Evolutionary conservation across 2,329 filamentous ascomycete species (phyloP), one percentile per base, ranked within the genome.

Genomic region (Endoconidiophora polonica): DNA sequence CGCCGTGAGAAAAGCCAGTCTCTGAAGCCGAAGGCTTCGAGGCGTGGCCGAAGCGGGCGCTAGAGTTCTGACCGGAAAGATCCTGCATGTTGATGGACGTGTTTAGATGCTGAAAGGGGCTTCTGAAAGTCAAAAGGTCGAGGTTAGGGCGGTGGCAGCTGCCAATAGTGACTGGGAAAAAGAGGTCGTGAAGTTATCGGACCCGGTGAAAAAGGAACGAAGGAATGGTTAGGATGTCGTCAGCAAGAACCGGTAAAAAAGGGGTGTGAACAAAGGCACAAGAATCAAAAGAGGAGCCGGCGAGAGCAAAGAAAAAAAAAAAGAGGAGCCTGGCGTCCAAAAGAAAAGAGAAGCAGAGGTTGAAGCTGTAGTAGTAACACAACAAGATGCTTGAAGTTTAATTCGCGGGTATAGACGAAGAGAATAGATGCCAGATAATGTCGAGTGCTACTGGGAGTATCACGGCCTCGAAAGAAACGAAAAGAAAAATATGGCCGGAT

Each of bases 1-100:
- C 87, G 56, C 85, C 86, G 63, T 94, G 87, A 45, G 88, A 94
- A 67, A 94, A 94, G 56, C 86, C 87, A 44, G 86, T 91, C 59
- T 88, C 83, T 62, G 85, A 79, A 65, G 77, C 85, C 56, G 83
- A 83, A 55, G 85, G 81, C 70, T 93, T 93, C 51, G 84, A 86
- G 55, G 78, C 77, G 60, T 83, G 78, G 57, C 80, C 79, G 59
- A 82, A 82, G 68, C 77, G 84, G 61, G 66, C 71, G 61, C 69
- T 76, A 51, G 73, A 70, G 59, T 69, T 73, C 58, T 74, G 71
- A 57, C 73, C 72, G 60, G 84, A 80, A 67, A 86, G 79, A 68
- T 85, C 83, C 77, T 94, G 88, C 88, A 95, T 95, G 68, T 78
- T 49, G 40, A 39, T 79, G 71, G 90, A 79, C 63, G 86, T 39